A percentile compares a stretch with the other conserved stretches of the same genome.
phyloP scores from a whole-genome alignment of 225 moss, liverwort and hornwort species.

The Marchantia polymorpha region DNA sequence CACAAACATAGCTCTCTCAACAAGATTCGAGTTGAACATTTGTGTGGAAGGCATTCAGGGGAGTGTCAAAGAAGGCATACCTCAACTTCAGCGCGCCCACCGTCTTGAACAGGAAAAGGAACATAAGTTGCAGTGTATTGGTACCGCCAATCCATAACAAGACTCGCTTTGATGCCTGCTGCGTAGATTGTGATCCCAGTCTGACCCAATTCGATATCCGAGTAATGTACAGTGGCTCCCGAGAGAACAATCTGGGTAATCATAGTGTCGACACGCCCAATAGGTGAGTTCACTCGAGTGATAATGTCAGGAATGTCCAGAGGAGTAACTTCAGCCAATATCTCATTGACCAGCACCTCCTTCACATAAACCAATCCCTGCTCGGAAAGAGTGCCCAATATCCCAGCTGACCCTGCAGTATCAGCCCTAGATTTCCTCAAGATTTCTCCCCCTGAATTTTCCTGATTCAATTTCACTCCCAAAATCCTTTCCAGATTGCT shows the following conservation, averaged over 20 bases:
- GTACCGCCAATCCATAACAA: slow-evolving; percentile 74
- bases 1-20: too few species aligned
- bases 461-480: slow-evolving; percentile 11
- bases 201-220: slow-evolving; percentile 59
- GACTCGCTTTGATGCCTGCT: slow-evolving; percentile 55
- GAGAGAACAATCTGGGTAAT: slow-evolving; percentile 59
- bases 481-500: slow-evolving; percentile 28
- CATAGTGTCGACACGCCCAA: slow-evolving; percentile 62
- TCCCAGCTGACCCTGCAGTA: slow-evolving; percentile 42
- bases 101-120: slow-evolving; percentile 74
- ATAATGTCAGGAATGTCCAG: slow-evolving; percentile 62
- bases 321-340: slow-evolving; percentile 75
- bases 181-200: slow-evolving; percentile 65
- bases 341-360: slow-evolving; percentile 78
- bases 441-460: neutral
- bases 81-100: slow-evolving; percentile 72
- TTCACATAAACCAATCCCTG: slow-evolving; percentile 78
- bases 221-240: slow-evolving; percentile 64
- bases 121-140: slow-evolving; percentile 70
- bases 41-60: neutral
- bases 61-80: slow-evolving; percentile 26
- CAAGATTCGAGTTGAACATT: too few species aligned
- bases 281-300: slow-evolving; percentile 56
- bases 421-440: neutral
- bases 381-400: slow-evolving; percentile 75